phyloP scores from a whole-genome alignment of 768 basidiomycete genomes.

The Leccinum variicolor region DNA sequence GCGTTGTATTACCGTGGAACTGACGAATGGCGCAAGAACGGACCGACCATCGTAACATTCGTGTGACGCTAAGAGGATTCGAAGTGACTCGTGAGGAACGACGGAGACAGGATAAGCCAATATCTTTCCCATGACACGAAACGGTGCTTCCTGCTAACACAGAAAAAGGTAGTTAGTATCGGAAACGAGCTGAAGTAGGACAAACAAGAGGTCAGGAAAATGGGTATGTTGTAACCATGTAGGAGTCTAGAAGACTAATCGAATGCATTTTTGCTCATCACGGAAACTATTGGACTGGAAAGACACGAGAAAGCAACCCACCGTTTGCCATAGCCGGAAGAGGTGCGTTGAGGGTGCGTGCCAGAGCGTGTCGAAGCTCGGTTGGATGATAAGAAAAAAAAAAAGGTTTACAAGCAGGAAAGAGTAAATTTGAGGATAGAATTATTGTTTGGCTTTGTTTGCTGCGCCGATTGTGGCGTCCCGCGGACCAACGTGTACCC shows the following conservation, averaged over 20 bases:
- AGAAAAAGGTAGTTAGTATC: conserved; percentile 7
- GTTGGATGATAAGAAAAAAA: not conserved
- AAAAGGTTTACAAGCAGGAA: not conserved
- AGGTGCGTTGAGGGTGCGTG: not conserved
- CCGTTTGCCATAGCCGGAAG: conserved; percentile 1
- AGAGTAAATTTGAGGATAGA: not conserved
- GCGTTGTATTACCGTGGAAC: conserved; percentile 2
- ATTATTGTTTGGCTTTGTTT: conserved; percentile 17
- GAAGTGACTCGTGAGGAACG: not conserved
- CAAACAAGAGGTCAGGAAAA: conserved; percentile 19
- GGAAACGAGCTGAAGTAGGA: not conserved
- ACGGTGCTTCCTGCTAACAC: conserved; percentile 2
- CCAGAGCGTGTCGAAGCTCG: not conserved
- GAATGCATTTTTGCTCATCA: conserved; percentile 63
- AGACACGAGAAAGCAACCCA: conserved; percentile 4
- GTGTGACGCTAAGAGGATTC: not conserved
- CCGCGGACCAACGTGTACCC: not conserved
- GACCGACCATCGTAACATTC: not conserved
- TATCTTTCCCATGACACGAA: not conserved
- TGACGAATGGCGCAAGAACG: conserved; percentile 1
- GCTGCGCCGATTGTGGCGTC: not conserved
- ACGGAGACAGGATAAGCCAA: not conserved
- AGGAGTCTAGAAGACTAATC: conserved; percentile 95
- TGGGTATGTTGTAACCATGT: conserved; percentile 59
- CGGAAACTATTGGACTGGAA: not conserved